Evolutionary conservation across 148 eudicot species (phyloP).

Genomic region (Salicornia ramosissima): DNA sequence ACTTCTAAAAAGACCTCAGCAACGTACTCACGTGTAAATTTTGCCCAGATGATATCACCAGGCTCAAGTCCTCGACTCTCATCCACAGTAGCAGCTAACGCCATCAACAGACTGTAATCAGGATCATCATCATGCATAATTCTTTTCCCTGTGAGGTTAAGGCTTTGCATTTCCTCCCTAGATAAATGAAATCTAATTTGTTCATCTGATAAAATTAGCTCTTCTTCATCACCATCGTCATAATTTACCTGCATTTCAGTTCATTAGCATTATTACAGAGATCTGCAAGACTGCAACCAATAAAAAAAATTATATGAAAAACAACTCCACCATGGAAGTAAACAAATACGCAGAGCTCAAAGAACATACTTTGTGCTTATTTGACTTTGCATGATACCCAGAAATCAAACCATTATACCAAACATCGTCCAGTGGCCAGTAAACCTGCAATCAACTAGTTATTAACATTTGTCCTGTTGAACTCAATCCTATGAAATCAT

Average conservation of each 20-base stretch:
- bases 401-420: conserved; percentile 65
- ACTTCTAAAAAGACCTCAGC: background rate
- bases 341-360: conserved; percentile 1
- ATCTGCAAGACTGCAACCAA: background rate
- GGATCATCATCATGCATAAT: conserved; percentile 46
- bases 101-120: conserved; percentile 73
- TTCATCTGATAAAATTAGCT: conserved; percentile 55
- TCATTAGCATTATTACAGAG: background rate
- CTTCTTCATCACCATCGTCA: conserved; percentile 77
- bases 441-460: conserved; percentile 47
- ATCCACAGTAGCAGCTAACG: conserved; percentile 81
- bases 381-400: conserved; percentile 46
- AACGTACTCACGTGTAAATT: conserved; percentile 64
- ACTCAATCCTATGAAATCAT: background rate
- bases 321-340: background rate
- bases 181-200: conserved; percentile 59
- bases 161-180: conserved; percentile 51
- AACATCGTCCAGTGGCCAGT: conserved; percentile 91
- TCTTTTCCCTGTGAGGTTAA: conserved; percentile 47
- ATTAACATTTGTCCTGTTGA: background rate
- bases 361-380: conserved; percentile 55
- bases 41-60: conserved; percentile 94
- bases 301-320: too few species aligned
- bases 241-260: conserved; percentile 56
- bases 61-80: conserved; percentile 76